Evolutionary conservation across 495 filamentous ascomycete species (phyloP), one percentile per base, ranked within the genome.

Genomic region (Tuber magnatum): DNA sequence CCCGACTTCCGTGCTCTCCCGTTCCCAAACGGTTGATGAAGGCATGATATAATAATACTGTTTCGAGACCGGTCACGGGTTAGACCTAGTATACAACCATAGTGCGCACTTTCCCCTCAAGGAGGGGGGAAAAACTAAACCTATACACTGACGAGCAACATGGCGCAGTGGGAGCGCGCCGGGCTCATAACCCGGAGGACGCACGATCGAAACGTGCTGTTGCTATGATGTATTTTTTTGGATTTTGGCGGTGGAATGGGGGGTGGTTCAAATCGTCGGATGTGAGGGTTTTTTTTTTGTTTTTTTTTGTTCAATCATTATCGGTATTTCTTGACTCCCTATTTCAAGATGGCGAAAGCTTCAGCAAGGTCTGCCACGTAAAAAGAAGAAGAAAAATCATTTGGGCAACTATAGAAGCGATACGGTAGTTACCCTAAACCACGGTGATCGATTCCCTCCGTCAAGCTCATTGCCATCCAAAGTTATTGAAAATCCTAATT

Each of bases 181-280:
- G 84, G 85, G 85, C 85, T 86, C 84, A 86, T 86, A 86, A 86
- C 84, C 85, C 85, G 85, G 83, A 86, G 84, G 85, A 81, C 85
- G 82, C 82, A 83, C 83, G 84, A 86, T 85, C 85, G 84, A 86
- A 85, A 86, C 85, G 83, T 83, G 81, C 83, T 82, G 84, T 84
- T 86, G 85, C 85, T 86, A 86, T 18, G 14, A 35, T 4, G 35
- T 35, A 35, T 65, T 65, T 65, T 65, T 65, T 35, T n/a, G n/a
- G 3, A 3, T 18, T 65, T 65, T 65, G 28, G 28, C 3, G 51
- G 14, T n/a, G 3, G n/a, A 61, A 32, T 1, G 32, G 51, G 56
- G 12, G 56, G 14, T 65, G 56, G 56, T 65, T 65, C 56, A 65
- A 65, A 65, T 65, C 56, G 9, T 14, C 24, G 9, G 2, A 3